A percentile compares a stretch with the other conserved stretches of the same genome.
Evolutionary conservation across 1,284 basidiomycete species (phyloP).

Genomic region (Stygiomarasmius scandens): DNA sequence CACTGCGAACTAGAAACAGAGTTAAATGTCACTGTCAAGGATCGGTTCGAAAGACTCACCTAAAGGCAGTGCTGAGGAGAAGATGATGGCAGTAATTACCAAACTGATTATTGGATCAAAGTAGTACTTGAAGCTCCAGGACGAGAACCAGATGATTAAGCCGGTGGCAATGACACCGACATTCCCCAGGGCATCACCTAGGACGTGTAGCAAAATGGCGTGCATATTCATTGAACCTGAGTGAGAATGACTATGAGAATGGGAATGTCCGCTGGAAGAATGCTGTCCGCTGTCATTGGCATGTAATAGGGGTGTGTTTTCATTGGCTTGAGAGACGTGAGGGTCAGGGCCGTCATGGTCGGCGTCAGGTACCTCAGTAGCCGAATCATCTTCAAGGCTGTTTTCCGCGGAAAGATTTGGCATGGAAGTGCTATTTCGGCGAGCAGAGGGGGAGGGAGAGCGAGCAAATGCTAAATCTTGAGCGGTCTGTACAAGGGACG

Average conservation of each 20-base stretch:
- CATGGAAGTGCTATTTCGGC: constrained; percentile 32
- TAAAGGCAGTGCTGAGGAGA: constrained; percentile 92
- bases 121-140: constrained; percentile 84
- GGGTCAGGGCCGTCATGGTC: not conserved
- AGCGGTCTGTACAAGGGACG: constrained; percentile 86
- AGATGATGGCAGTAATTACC: constrained; percentile 96
- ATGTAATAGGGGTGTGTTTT: constrained; percentile 44
- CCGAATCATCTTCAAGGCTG: not conserved
- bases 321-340: constrained; percentile 22
- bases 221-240: constrained; percentile 96
- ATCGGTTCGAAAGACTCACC: constrained; percentile 51
- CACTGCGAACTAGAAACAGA: constrained; percentile 94
- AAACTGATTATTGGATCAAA: constrained; percentile 94
- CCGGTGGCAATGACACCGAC: constrained; percentile 97
- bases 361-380: not conserved
- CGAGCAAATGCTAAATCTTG: constrained; percentile 73
- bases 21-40: constrained; percentile 6
- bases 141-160: constrained; percentile 86
- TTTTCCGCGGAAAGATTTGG: constrained; percentile 27
- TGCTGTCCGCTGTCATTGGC: constrained; percentile 14
- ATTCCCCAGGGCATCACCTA: constrained; percentile 97
- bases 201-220: constrained; percentile 90
- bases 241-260: constrained; percentile 55
- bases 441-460: constrained; percentile 47
- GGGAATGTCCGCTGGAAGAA: constrained; percentile 14